phyloP scores from a whole-genome alignment of 1,139 yeast species.

The Saccharomyces hybrid region DNA sequence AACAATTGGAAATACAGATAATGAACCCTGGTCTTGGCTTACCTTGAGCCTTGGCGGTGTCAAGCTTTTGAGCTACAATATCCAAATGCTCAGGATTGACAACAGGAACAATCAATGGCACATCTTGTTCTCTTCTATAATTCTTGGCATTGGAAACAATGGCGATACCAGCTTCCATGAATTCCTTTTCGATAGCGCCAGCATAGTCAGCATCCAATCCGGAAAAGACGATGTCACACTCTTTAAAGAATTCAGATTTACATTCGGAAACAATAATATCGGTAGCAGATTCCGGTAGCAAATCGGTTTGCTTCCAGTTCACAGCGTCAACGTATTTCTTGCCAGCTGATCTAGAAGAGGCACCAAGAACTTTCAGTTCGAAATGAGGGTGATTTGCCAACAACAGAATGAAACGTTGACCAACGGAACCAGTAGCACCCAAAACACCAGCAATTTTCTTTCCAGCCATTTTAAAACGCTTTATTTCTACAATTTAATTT shows the following conservation, averaged over 20 bases:
- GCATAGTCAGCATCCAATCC: constrained; percentile 94
- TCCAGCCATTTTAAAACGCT: constrained; percentile 4
- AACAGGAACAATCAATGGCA: constrained; percentile 91
- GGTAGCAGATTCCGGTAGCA: constrained; percentile 64
- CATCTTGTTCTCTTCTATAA: constrained; percentile 80
- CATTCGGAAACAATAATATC: constrained; percentile 69
- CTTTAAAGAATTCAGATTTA: constrained; percentile 63
- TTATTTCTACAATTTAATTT: not conserved
- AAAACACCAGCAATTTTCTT: constrained; percentile 62
- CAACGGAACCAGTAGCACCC: constrained; percentile 98
- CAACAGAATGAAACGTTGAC: constrained; percentile 86
- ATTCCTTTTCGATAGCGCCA: constrained; percentile 82
- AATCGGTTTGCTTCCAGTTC: constrained; percentile 88
- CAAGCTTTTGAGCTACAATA: constrained; percentile 56
- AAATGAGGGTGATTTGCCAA: constrained; percentile 86
- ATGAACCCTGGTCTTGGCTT: constrained; percentile 66
- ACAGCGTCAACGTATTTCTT: constrained; percentile 78
- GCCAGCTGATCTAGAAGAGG: constrained; percentile 91
- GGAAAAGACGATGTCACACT: constrained; percentile 90
- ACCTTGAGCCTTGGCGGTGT: constrained; percentile 46
- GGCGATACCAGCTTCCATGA: constrained; percentile 71
- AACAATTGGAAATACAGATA: constrained; percentile 94
- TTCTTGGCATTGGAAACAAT: constrained; percentile 94
- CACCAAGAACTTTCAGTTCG: constrained; percentile 79
- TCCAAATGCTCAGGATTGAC: constrained; percentile 91